These are phyloP conservation scores for Anthostomella pinea DNA, from an alignment of 2,329 filamentous ascomycete species.

Conservation along the genomic window DNA sequence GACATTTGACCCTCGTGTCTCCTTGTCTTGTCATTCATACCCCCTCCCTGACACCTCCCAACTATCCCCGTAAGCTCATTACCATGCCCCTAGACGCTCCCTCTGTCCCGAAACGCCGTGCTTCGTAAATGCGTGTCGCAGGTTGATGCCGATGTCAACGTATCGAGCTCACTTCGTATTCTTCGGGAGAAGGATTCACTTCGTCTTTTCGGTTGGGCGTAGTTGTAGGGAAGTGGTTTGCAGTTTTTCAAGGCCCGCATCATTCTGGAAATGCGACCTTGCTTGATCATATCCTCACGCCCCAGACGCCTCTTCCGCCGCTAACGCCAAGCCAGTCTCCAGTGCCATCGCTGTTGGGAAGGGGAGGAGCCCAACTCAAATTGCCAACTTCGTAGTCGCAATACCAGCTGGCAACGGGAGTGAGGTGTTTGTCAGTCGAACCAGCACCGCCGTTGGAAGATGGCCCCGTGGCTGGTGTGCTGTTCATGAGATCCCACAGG, in stretches of 20 bases:
- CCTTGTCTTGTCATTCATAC: too few species aligned
- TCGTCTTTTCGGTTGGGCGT: too few species aligned
- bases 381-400: slow-evolving; percentile 87
- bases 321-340: slow-evolving; percentile 84
- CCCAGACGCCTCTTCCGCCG: slow-evolving; percentile 79
- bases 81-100: slow-evolving; percentile 6
- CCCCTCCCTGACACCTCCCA: too few species aligned
- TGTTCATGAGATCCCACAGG: slow-evolving; percentile 87
- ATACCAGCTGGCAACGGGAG: slow-evolving; percentile 74
- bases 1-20: too few species aligned
- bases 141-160: slow-evolving; percentile 11
- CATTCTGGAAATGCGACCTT: too few species aligned
- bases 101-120: slow-evolving; percentile 17
- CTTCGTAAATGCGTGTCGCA: slow-evolving; percentile 21
- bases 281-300: slow-evolving; percentile 47
- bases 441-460: slow-evolving; percentile 49
- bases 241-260: too few species aligned
- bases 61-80: slow-evolving; percentile 7
- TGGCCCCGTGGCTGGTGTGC: slow-evolving; percentile 45
- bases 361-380: slow-evolving; percentile 77
- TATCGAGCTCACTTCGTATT: slow-evolving; percentile 5
- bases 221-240: too few species aligned
- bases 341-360: slow-evolving; percentile 59
- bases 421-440: slow-evolving; percentile 56
- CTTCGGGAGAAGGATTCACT: too few species aligned